phyloP scores from a whole-genome alignment of 2,329 filamentous ascomycete species.

The Neonectria coccinea region DNA sequence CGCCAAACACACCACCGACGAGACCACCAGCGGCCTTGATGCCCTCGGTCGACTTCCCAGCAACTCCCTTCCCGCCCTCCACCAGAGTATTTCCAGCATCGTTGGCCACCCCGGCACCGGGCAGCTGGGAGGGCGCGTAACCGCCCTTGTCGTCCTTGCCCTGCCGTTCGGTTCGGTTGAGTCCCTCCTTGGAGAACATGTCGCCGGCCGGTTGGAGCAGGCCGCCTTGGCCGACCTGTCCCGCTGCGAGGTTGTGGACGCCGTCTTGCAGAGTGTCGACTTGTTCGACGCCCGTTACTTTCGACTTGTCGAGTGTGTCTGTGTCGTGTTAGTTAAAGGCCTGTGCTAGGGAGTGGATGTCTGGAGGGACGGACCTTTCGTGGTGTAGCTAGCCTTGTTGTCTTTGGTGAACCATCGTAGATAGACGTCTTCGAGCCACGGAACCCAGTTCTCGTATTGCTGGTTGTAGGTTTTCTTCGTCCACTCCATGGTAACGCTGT shows the following conservation, averaged over 20 bases:
- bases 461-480: constrained; percentile 73
- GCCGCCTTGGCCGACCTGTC: constrained; percentile 76
- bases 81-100: constrained; percentile 43
- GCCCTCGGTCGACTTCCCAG: constrained; percentile 41
- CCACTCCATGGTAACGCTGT: constrained; percentile 61
- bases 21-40: constrained; percentile 47
- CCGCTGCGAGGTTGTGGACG: constrained; percentile 70
- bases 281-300: constrained; percentile 74
- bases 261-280: constrained; percentile 77
- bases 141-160: constrained; percentile 72
- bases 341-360: no score
- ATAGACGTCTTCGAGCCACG: constrained; percentile 81
- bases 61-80: constrained; percentile 50
- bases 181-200: constrained; percentile 70
- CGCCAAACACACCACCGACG: constrained; percentile 52
- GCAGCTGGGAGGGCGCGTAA: constrained; percentile 53
- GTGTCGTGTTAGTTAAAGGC: constrained; percentile 16
- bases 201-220: constrained; percentile 74
- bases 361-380: constrained; percentile 66
- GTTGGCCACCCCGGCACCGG: constrained; percentile 45
- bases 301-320: constrained; percentile 77
- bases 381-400: constrained; percentile 79
- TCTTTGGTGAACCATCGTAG: constrained; percentile 80
- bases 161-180: constrained; percentile 73
- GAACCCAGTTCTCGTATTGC: constrained; percentile 81